Evolutionary conservation across 768 basidiomycete species (phyloP), one percentile per base, ranked within the genome.

Genomic region (Omphalotus guepiniiformis): DNA sequence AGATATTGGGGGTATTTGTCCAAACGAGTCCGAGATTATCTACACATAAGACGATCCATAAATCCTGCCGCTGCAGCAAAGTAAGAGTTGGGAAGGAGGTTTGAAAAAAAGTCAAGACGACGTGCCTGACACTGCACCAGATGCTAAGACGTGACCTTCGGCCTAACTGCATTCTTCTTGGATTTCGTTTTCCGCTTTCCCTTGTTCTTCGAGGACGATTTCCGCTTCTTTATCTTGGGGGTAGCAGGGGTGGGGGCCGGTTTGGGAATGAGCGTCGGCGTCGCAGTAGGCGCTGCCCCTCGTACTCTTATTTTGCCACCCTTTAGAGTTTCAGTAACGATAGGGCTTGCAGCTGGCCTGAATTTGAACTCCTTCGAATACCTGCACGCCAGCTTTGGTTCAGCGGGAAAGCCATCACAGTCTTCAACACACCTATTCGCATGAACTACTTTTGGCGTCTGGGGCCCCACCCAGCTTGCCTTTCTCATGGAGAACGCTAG

Each of bases 281-380:
- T 47, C 1, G 71, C 68, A 11, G 69, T 63, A 2, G 82, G 76
- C 9, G 64, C 63, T 1, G 85, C 89, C 1, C 91, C 91, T n/a
- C 88, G 69, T 30, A 93, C 56, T 7, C 81, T 73, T 6, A 79
- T 63, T 3, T 79, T 72, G 0, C 89, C 89, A 53, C 88, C 88
- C 53, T 79, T 78, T 51, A 93, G 66, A 16, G 69, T 74, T 59
- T 92, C 87, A 0, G 86, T 91, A 54, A 93, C 75, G 35, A 93
- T 69, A 9, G 91, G 89, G 50, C 86, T 90, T 5, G 90, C 88
- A 9, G 91, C 90, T 0, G 91, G 90, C 19, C 90, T 72, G 60
- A 77, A 92, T 63, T 83, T 89, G 69, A 77, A 78, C 57, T 90
- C 83, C 51, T 85, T 83, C 11, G 88, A 91, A 59, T 93, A 93